Base-by-base conservation (phyloP, 768 basidiomycete genomes). In the Strobilomyces echinocephalus region DNA sequence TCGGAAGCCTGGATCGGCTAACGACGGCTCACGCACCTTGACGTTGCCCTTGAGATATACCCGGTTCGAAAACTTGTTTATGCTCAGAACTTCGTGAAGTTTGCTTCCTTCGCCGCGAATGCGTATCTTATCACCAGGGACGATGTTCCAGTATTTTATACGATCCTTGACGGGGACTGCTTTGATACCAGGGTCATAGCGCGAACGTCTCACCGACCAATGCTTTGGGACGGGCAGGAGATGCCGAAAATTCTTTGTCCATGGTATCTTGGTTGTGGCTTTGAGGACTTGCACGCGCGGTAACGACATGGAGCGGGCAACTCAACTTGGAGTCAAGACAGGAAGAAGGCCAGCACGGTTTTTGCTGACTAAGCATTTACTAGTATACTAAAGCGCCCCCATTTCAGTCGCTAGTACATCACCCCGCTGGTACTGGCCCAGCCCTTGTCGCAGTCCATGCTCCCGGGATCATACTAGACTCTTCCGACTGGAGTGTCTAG, bases 121-220 rank as follows among this genome's bases (percentile, higher is more conserved):
- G 46, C 85, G 80, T 63, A 93, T 81, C 50, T 78, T 80, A 72
- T 93, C 91, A 8, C 91, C 91, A 6, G 91, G 88, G 33, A 90
- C 85, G 55, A 93, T 79, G 64, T 92, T 93, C 91, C 91, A 93
- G 64, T 81, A 82, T 67, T 89, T 87, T 49, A 93, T 87, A 44
- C 91, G 77, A 62, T 90, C 85, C 53, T 77, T 76, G 11, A 80
- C 77, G 12, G 78, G 76, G 42, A 80, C 82, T 38, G 79, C 78
- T 65, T 87, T 87, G 50, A 73, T 42, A 10, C 50, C 54, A 0
- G 72, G 58, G 65, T 79, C 79, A 41, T 71, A 68, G 57, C 73
- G 76, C 14, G 73, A 71, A 56, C 63, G 64, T 47, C 76, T 74
- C 62, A 77, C 74, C 49, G 69, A 47, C 76, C 77, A 81, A 56